Evolutionary conservation across 495 filamentous ascomycete species (phyloP).

Genomic region (Aspergillus haitiensis): DNA sequence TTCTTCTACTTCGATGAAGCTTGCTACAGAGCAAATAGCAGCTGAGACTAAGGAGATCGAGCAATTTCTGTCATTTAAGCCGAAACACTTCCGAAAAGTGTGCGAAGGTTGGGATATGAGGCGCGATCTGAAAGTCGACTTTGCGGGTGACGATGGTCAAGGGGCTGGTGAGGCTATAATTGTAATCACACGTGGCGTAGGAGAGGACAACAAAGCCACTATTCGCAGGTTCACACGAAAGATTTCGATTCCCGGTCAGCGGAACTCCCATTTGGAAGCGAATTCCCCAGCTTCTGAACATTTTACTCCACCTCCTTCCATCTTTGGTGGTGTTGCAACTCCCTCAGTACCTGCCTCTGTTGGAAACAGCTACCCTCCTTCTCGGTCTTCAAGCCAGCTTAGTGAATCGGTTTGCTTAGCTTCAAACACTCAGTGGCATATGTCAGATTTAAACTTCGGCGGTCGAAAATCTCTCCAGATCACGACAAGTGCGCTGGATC

Average conservation of each 20-base stretch:
- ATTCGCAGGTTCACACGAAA: slow-evolving; percentile 53
- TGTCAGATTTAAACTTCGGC: slow-evolving; percentile 57
- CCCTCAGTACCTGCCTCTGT: slow-evolving; percentile 12
- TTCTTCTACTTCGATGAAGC: slow-evolving; percentile 69
- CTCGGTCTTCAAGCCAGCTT: slow-evolving; percentile 32
- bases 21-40: slow-evolving; percentile 65
- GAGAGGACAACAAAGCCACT: slow-evolving; percentile 51
- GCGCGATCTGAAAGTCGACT: slow-evolving; percentile 82
- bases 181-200: slow-evolving; percentile 68
- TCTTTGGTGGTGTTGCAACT: slow-evolving; percentile 39
- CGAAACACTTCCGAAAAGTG: slow-evolving; percentile 72
- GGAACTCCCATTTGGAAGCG: slow-evolving; percentile 14
- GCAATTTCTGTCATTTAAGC: slow-evolving; percentile 69
- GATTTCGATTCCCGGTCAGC: slow-evolving; percentile 13
- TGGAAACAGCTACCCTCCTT: slow-evolving; percentile 28
- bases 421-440: slow-evolving; percentile 56
- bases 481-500: slow-evolving; percentile 72
- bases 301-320: slow-evolving; percentile 24
- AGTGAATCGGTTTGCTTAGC: slow-evolving; percentile 19
- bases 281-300: neutral
- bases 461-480: slow-evolving; percentile 57
- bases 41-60: slow-evolving; percentile 82
- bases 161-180: slow-evolving; percentile 73
- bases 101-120: slow-evolving; percentile 94
- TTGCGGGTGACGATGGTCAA: slow-evolving; percentile 72